Evolutionary conservation across 768 basidiomycete genomes (phyloP).

Genomic region (Pisolithus tinctorius): DNA sequence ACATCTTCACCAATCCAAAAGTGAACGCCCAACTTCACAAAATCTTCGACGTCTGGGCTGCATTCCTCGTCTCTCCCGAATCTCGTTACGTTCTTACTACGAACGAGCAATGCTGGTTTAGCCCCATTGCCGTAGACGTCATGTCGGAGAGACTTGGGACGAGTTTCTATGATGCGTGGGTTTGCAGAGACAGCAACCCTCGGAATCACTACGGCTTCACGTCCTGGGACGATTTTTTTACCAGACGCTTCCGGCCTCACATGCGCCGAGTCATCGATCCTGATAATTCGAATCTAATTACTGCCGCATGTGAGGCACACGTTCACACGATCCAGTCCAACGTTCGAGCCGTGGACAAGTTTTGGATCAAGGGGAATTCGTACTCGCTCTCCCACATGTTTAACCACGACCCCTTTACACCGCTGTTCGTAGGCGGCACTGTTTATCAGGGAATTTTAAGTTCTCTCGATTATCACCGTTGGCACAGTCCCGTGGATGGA

Average conservation of each 20-base stretch:
- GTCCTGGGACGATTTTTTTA: slow-evolving; percentile 51
- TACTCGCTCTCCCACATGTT: slow-evolving; percentile 55
- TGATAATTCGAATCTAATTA: slow-evolving; percentile 30
- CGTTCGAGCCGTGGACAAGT: slow-evolving; percentile 35
- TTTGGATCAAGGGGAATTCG: slow-evolving; percentile 53
- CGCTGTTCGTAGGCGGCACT: slow-evolving; percentile 42
- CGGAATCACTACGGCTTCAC: slow-evolving; percentile 29
- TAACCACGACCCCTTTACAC: slow-evolving; percentile 28
- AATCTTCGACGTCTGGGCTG: slow-evolving; percentile 45
- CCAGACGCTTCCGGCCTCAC: slow-evolving; percentile 28
- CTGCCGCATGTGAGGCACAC: slow-evolving; percentile 45
- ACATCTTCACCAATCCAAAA: slow-evolving; percentile 23
- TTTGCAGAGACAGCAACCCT: slow-evolving; percentile 29
- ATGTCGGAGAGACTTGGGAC: slow-evolving; percentile 8
- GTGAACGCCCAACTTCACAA: slow-evolving; percentile 44
- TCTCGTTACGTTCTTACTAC: slow-evolving; percentile 35
- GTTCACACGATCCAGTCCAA: slow-evolving; percentile 30
- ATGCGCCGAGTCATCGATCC: slow-evolving; percentile 32
- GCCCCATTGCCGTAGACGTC: slow-evolving; percentile 20
- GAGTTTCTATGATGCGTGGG: slow-evolving; percentile 33
- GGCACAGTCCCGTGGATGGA: slow-evolving; percentile 49
- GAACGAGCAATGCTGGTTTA: slow-evolving; percentile 42
- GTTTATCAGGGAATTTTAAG: slow-evolving; percentile 51
- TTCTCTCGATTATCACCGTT: slow-evolving; percentile 48
- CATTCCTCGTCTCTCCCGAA: slow-evolving; percentile 37